Base-by-base conservation (phyloP, 2,329 filamentous ascomycete genomes). In the Xylaria sp. region DNA sequence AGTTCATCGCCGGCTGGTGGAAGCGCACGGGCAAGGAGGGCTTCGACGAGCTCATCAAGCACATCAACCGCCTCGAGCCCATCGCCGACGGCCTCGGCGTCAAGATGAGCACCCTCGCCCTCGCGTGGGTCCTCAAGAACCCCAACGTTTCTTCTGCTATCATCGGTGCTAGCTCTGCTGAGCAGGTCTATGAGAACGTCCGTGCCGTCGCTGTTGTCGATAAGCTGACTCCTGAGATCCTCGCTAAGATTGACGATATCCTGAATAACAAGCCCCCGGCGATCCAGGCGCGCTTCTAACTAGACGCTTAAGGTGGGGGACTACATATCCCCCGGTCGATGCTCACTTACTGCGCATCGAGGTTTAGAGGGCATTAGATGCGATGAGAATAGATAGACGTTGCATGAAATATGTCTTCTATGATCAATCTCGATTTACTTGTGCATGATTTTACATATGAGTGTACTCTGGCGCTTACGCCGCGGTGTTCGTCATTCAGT, bases 41-140 rank as follows among this genome's bases (percentile, higher is more conserved):
- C 47, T 87, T 85, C 84, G 79, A 85, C 52, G 77, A 75, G 54
- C 74, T 85, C 52, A 79, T 91, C 62, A 79, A 85, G 65, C 84
- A 84, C 73, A 85, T 90, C 54, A 84, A 82, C 68, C 80, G 82
- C 70, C 76, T 87, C 63, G 77, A 85, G 79, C 80, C 85, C 52
- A 82, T 93, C 65, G 89, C 90, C 2, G 82, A 90, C 56, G 82
- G 81, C 68, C 77, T 92, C 40, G 87, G 83, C 11, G 80, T 88
- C 62, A 86, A 84, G 73, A 75, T 80, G 76, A 80, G 78, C 68
- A 78, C 80, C 53, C 77, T 89, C 43, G 85, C 86, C 0, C 77
- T 88, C 54, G 85, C 85, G 1, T 89, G 87, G 86, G 83, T 86
- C 13, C 76, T 89, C 49, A 84, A 81, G 71, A 89, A 89, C 71